phyloP scores from a whole-genome alignment of 129 eudicot species.

The Pulicaria dysenterica region DNA sequence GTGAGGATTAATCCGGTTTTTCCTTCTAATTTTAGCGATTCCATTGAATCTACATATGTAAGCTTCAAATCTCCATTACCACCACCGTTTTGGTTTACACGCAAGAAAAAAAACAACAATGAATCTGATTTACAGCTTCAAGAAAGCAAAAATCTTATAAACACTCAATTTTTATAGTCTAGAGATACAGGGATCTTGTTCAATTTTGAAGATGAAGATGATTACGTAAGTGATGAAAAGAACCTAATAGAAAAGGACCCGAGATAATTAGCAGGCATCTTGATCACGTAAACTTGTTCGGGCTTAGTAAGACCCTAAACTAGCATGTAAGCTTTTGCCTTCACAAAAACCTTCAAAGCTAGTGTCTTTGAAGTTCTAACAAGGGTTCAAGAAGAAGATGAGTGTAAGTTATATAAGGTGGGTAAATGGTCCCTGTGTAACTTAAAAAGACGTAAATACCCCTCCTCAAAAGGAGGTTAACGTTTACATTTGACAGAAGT shows the following conservation, averaged over 20 bases:
- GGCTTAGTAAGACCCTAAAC: conserved; percentile 89
- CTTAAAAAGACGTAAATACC: too few species aligned
- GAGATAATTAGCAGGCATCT: conserved; percentile 78
- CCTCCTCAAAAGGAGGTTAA: too few species aligned
- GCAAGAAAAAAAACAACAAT: conserved; percentile 48
- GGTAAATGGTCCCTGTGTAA: too few species aligned
- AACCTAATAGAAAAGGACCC: conserved; percentile 69
- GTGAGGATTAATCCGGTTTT: conserved; percentile 78
- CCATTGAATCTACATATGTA: conserved; percentile 54
- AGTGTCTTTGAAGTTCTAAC: too few species aligned
- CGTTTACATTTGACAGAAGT: too few species aligned
- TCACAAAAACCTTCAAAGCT: too few species aligned
- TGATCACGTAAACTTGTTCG: conserved; percentile 89
- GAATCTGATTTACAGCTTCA: too few species aligned
- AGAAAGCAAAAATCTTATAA: conserved; percentile 53
- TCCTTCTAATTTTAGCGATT: conserved; percentile 70
- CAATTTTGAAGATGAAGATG: conserved; percentile 49
- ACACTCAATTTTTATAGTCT: conserved; percentile 58
- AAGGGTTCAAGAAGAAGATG: too few species aligned
- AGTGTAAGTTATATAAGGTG: too few species aligned
- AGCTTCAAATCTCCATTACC: conserved; percentile 49
- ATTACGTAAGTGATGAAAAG: conserved; percentile 56
- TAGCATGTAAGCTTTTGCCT: too few species aligned
- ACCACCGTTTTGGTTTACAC: conserved; percentile 71
- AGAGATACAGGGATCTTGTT: conserved; percentile 60